Evolutionary conservation across 495 filamentous ascomycete genomes (phyloP), one percentile per base, ranked within the genome.

Genomic region (Hypoxylon lienhwacheense): DNA sequence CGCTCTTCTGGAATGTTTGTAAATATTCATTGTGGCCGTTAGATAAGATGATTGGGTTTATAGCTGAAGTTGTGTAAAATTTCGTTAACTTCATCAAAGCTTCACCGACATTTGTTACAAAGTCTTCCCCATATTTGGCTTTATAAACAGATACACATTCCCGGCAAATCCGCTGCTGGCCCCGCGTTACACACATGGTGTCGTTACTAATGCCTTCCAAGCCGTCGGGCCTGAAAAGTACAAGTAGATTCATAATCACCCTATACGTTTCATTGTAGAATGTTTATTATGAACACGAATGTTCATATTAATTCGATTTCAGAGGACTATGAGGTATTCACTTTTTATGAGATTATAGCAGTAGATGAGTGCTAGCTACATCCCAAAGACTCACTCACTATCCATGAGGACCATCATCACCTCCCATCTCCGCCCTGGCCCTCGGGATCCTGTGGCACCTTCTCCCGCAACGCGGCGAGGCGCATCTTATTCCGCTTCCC

Each of bases 401-500:
- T 2, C 10, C n/a, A n/a, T n/a, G n/a, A n/a, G n/a, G n/a, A 20
- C 22, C 17, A 28, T 20, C 15, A 22, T 54, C 35, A 36, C 5
- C 32, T 36, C 19, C 12, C 24, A 14, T 48, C 24, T 28, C 22
- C 19, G n/a, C 17, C 0, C 10, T 46, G n/a, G 14, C 48, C 19
- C 31, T 53, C 49, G 10, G 47, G 34, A 16, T 36, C 33, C 20
- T 34, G 54, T 10, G 45, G 34, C 17, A 63, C 48, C 0, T 24
- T 41, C 47, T 66, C 74, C 61, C 72, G 76, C 64, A 88, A 61
- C 16, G 70, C 74, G n/a, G 74, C 79, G 59, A 85, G 51, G 7
- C 85, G 65, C 66, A 75, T 53, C 70, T 84, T 75, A 67, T 88
- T 88, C 63, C 84, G 68, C 77, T 80, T 82, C 25, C 79, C 77